Conservation (phyloP, 2,329 filamentous ascomycete genomes). For the Colletotrichum costaricense region DNA sequence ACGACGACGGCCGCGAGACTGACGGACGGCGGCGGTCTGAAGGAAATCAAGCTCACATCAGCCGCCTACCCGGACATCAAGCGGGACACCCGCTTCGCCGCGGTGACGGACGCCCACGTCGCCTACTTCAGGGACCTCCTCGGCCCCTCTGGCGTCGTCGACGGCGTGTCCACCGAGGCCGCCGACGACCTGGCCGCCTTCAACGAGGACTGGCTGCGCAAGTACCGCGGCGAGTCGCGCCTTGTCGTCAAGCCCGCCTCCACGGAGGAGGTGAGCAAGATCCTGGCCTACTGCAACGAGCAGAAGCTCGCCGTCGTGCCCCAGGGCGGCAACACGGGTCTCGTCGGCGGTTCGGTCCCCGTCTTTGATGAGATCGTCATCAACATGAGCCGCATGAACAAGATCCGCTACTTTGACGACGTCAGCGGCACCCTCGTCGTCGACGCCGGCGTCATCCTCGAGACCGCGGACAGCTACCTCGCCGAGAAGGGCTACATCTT, state of each 20-base stretch:
- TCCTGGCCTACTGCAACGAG: constrained; percentile 95
- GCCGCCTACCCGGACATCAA: constrained; percentile 88
- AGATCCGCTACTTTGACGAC: constrained; percentile 91
- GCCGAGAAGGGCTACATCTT: constrained; percentile 89
- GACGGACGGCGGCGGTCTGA: constrained; percentile 24
- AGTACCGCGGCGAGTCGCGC: constrained; percentile 91
- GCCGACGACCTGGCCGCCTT: constrained; percentile 88
- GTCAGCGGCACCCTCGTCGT: constrained; percentile 90
- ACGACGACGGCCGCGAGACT: constrained; percentile 30
- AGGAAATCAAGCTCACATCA: constrained; percentile 76
- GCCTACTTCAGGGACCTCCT: constrained; percentile 85
- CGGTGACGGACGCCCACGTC: constrained; percentile 83
- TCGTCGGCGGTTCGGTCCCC: constrained; percentile 94
- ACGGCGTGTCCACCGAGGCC: constrained; percentile 80
- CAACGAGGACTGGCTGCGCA: constrained; percentile 99
- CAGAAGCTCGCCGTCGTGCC: constrained; percentile 93
- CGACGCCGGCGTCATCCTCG: constrained; percentile 91
- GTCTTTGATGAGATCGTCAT: constrained; percentile 99
- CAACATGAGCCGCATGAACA: constrained; percentile 90
- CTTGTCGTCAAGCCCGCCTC: constrained; percentile 88
- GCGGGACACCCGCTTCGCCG: constrained; percentile 79
- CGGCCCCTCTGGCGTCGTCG: constrained; percentile 84
- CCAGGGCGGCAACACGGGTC: constrained; percentile 95
- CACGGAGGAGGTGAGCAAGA: constrained; percentile 89
- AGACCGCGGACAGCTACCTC: constrained; percentile 87